These are phyloP conservation scores for Amorphotheca resinae DNA, from an alignment of 495 filamentous ascomycete genomes.

Conservation along the genomic window DNA sequence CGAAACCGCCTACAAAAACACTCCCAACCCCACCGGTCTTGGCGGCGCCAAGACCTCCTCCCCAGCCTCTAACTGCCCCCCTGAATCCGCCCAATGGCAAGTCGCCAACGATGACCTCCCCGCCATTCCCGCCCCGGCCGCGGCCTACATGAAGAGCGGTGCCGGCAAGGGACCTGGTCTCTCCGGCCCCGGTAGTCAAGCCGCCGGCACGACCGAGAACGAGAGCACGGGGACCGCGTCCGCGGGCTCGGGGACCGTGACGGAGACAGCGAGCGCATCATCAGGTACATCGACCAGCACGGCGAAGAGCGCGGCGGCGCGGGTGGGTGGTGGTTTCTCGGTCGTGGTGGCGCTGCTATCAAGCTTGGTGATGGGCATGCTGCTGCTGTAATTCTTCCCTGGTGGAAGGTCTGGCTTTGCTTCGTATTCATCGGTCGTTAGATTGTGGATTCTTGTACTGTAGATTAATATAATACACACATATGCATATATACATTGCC, in stretches of 20 bases:
- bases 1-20: constrained; percentile 47
- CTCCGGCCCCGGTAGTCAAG: constrained; percentile 56
- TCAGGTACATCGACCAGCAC: neutral
- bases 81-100: constrained; percentile 55
- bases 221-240: constrained; percentile 45
- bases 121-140: constrained; percentile 54
- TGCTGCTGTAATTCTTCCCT: neutral
- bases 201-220: constrained; percentile 35
- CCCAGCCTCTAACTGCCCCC: constrained; percentile 53
- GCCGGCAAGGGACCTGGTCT: constrained; percentile 66
- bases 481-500: too few relatives aligned
- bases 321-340: neutral
- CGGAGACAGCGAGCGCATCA: constrained; percentile 18
- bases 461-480: too few relatives aligned
- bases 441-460: too few relatives aligned
- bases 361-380: neutral
- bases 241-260: constrained; percentile 45
- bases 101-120: constrained; percentile 58
- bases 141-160: constrained; percentile 53
- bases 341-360: neutral
- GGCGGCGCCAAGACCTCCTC: constrained; percentile 64
- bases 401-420: too few relatives aligned
- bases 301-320: neutral
- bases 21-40: constrained; percentile 53
- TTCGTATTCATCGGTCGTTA: too few relatives aligned